These are phyloP conservation scores for Scheffersomyces titani DNA, from an alignment of 1,139 yeast genomes.

Conservation along the genomic window DNA sequence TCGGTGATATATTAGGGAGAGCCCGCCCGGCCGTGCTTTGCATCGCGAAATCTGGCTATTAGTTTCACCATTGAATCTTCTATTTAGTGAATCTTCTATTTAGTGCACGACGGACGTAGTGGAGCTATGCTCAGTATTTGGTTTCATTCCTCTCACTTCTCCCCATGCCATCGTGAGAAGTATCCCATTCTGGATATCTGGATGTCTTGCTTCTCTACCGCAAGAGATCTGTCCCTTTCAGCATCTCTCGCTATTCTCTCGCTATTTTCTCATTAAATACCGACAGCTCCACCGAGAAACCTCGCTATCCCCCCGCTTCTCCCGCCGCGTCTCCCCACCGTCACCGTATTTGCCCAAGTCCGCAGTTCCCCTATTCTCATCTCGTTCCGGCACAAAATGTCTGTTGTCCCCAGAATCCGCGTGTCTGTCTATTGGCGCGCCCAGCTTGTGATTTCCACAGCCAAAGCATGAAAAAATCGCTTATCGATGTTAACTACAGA, in stretches of 20 bases:
- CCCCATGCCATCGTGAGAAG: not conserved
- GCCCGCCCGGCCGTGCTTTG: not conserved
- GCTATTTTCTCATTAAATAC: not conserved
- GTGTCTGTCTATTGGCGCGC: not conserved
- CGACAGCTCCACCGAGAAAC: not conserved
- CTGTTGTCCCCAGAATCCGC: not conserved
- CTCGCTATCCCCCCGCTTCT: not conserved
- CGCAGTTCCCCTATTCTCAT: not conserved
- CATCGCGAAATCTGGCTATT: too few species aligned
- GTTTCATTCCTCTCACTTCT: not conserved
- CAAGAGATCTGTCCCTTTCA: not conserved
- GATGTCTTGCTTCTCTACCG: not conserved
- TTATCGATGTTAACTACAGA: not conserved
- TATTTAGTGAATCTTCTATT: not conserved
- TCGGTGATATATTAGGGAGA: not conserved
- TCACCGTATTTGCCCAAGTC: not conserved
- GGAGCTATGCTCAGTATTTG: not conserved
- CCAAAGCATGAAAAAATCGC: not conserved
- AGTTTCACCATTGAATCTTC: too few species aligned
- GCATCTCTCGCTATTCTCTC: not conserved
- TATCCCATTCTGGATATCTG: not conserved
- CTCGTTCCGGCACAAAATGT: not conserved
- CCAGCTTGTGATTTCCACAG: not conserved
- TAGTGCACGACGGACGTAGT: not conserved
- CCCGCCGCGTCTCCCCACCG: not conserved